Evolutionary conservation across 2,329 filamentous ascomycete genomes (phyloP), one percentile per base, ranked within the genome.

Genomic region (Hymenoscyphus fraxineus): DNA sequence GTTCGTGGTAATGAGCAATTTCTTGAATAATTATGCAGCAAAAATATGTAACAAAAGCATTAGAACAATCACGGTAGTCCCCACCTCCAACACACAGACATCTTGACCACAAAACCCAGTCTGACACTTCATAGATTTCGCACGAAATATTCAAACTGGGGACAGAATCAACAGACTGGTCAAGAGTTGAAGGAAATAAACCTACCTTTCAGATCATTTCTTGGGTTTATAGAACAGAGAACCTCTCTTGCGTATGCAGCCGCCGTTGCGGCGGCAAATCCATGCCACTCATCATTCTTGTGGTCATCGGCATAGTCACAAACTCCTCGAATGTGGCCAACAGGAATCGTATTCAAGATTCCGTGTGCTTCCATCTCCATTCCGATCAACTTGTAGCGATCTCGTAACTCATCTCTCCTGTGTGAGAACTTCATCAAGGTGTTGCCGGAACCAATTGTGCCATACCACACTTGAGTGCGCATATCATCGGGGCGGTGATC

Each of bases 271-370:
- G 66, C 64, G 0, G 66, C 66, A 55, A 64, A 67, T 7, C 12
- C n/a, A 7, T 67, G 64, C 66, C 66, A 67, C 2, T 15, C 9
- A 27, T 63, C 51, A 13, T 61, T 61, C 32, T 64, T 66, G 44
- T 67, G 66, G 1, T 64, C 62, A 58, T 67, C 66, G 1, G 61
- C 58, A 54, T 67, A 69, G 35, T 69, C 62, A 51, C 64, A 67
- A 55, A 69, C 66, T 5, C 67, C 67, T 56, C 67, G 15, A 6
- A 69, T 68, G 15, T 66, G 51, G 0, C 66, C 41, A 38, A 64
- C 63, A 12, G 55, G 64, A 39, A 65, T 60, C 9, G n/a, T 51
- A 47, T 65, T 38, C 60, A 62, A 56, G 15, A 63, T 31, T 7
- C 65, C 63, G 15, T 63, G 59, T 2, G 67, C 61, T 56, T 67